Evolutionary conservation across 495 filamentous ascomycete species (phyloP), one percentile per base, ranked within the genome.

Genomic region (Neurospora sp.): DNA sequence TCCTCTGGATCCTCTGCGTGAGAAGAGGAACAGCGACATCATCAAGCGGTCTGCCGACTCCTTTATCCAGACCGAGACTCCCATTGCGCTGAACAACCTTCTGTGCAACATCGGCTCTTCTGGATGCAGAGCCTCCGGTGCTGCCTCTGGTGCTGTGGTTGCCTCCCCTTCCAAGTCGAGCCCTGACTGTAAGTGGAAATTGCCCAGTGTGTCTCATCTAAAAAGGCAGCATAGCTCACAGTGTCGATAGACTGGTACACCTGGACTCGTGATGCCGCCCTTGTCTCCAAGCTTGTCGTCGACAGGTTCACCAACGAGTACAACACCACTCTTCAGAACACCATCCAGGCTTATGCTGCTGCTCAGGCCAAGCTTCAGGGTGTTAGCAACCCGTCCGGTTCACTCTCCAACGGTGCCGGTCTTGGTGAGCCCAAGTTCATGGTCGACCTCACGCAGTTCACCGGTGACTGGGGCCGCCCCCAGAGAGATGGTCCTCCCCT

Each of bases 401-500:
- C 75, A 45, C 78, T 90, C 8, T 81, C 80, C 3, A 78, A 85
- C 16, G 83, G 84, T 41, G 79, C 78, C n/a, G 88, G 87, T 5
- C 79, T 90, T 53, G 88, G 83, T n/a, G 88, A 90, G 77, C 80
- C 87, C 71, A 90, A 90, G 76, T 93, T 86, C 78, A 79, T 87
- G 61, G 84, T 89, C 69, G 85, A 92, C 70, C 81, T 85, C 69
- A 86, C 81, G n/a, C 79, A 87, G 27, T 93, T 86, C 78, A 90
- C 85, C 14, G 90, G 86, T 35, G 76, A 78, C 6, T 93, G 91
- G 91, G 90, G 90, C 45, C 88, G 91, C 1, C 91, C 91, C 7
- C 91, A 93, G 80, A 84, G 86, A 9, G 91, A 93, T 75, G 91
- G 91, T 0, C 91, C 91, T 27, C 88, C 91, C 7, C 85, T 92